A percentile compares a stretch with the other conserved stretches of the same genome.
These are phyloP conservation scores for Orbilia ellipsospora DNA, from an alignment of 2,329 filamentous ascomycete genomes.

Conservation along the genomic window DNA sequence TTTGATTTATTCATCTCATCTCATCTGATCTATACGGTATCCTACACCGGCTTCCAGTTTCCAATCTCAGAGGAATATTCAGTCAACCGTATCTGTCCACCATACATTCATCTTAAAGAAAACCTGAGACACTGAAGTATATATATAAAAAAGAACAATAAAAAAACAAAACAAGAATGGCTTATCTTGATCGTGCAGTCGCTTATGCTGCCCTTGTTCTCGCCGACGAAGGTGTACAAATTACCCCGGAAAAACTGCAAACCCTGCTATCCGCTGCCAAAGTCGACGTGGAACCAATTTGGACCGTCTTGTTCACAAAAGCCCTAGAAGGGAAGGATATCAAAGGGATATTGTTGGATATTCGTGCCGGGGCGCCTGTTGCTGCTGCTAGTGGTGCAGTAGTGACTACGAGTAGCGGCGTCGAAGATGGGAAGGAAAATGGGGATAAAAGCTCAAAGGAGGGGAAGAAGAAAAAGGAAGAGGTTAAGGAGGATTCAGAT, in stretches of 20 bases:
- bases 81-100: too few relatives aligned
- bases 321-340: slow-evolving; percentile 26
- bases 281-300: slow-evolving; percentile 27
- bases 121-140: too few relatives aligned
- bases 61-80: too few relatives aligned
- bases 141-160: too few relatives aligned
- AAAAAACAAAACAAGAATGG: slow-evolving; percentile 4
- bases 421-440: neutral
- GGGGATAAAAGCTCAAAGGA: slow-evolving; percentile 17
- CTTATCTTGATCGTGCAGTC: slow-evolving; percentile 19
- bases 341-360: slow-evolving; percentile 16
- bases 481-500: slow-evolving; percentile 30
- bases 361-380: neutral
- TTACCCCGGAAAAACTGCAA: slow-evolving; percentile 25
- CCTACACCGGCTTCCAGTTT: too few relatives aligned
- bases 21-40: too few relatives aligned
- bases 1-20: too few relatives aligned
- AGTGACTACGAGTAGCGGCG: neutral
- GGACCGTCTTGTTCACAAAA: slow-evolving; percentile 19
- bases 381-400: neutral
- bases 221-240: slow-evolving; percentile 9
- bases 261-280: slow-evolving; percentile 16
- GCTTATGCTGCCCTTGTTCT: slow-evolving; percentile 18
- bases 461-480: slow-evolving; percentile 5
- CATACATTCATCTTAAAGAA: too few relatives aligned